Percentiles rank a stretch among this genome's conserved stretches.
Evolutionary conservation across 441 rosid species (phyloP).

Genomic region (Gossypium trilobum): DNA sequence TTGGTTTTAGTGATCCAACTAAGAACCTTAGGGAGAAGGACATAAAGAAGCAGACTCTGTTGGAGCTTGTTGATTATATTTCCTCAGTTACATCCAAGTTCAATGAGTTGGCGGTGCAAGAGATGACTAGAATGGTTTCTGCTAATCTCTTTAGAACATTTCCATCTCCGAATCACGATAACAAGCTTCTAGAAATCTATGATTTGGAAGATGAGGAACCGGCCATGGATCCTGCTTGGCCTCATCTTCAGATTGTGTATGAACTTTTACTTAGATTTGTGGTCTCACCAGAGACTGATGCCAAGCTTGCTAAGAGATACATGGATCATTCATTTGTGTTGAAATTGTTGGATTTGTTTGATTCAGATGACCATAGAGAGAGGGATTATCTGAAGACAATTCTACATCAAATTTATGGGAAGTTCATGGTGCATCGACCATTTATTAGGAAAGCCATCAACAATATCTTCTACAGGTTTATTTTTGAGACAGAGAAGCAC

Average conservation of each 20-base stretch:
- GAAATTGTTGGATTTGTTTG: constrained; percentile 68
- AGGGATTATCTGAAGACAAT: constrained; percentile 81
- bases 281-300: constrained; percentile 69
- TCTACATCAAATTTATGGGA: constrained; percentile 66
- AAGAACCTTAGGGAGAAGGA: constrained; percentile 79
- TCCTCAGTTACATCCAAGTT: constrained; percentile 49
- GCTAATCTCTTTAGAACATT: constrained; percentile 63
- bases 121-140: constrained; percentile 55
- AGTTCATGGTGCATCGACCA: constrained; percentile 75
- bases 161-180: constrained; percentile 45
- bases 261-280: constrained; percentile 74
- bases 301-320: constrained; percentile 76
- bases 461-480: constrained; percentile 58
- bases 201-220: constrained; percentile 77
- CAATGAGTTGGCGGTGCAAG: constrained; percentile 67
- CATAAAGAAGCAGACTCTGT: constrained; percentile 61
- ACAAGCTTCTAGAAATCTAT: constrained; percentile 38
- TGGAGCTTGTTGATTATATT: constrained; percentile 73
- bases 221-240: constrained; percentile 60
- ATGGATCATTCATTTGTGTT: constrained; percentile 76
- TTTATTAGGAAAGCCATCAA: constrained; percentile 70
- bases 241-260: constrained; percentile 72
- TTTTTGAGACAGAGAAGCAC: constrained; percentile 58
- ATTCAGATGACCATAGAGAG: constrained; percentile 81
- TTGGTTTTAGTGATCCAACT: constrained; percentile 56